Evolutionary conservation across 2,329 filamentous ascomycete genomes (phyloP).

Genomic region (Neofusicoccum parvum): DNA sequence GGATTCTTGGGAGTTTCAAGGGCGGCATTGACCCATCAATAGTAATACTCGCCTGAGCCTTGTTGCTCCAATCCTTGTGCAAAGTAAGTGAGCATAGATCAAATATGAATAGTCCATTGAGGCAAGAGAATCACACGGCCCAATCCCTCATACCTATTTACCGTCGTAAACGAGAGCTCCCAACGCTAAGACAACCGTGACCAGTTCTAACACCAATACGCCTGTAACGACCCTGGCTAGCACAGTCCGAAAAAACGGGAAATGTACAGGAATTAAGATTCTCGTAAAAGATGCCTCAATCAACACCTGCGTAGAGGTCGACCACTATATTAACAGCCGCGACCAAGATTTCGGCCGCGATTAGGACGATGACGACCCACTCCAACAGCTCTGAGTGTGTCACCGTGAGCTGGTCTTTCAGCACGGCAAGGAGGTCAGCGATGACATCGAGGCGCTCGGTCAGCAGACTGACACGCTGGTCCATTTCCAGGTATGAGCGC

Average conservation of each 20-base stretch:
- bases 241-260: neutral
- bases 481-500: constrained; percentile 95
- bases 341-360: constrained; percentile 92
- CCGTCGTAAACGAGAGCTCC: neutral
- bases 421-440: constrained; percentile 84
- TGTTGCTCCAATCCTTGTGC: neutral
- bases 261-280: constrained; percentile 10
- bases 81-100: neutral
- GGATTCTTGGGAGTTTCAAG: neutral
- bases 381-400: constrained; percentile 59
- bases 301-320: constrained; percentile 76
- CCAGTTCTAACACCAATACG: neutral
- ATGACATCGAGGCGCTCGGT: constrained; percentile 92
- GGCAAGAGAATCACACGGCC: neutral
- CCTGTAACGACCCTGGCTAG: constrained; percentile 4
- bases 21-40: neutral
- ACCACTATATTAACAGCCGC: constrained; percentile 94
- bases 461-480: constrained; percentile 85
- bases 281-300: constrained; percentile 39
- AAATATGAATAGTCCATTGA: neutral
- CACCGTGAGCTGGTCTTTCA: constrained; percentile 94
- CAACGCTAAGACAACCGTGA: neutral
- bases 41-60: neutral
- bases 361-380: constrained; percentile 82
- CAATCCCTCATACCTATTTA: neutral